phyloP scores from a whole-genome alignment of 441 rosid genomes.

The Corymbia calophylla region DNA sequence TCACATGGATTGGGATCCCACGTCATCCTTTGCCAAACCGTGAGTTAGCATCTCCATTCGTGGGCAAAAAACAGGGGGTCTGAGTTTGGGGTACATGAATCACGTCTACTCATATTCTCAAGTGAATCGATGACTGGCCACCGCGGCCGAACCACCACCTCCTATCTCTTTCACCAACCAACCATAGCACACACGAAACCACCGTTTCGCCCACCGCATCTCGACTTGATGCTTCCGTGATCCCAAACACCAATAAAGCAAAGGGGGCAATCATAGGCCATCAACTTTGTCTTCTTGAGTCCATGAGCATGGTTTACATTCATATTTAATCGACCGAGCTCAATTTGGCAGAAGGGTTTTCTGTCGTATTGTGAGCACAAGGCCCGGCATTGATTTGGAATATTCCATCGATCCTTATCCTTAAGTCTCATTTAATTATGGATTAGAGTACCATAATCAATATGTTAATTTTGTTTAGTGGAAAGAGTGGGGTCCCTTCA shows the following conservation, averaged over 20 bases:
- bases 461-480: background rate
- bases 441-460: background rate
- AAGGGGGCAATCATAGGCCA: background rate
- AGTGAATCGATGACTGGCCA: background rate
- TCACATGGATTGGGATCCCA: background rate
- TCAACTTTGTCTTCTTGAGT: background rate
- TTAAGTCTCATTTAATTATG: background rate
- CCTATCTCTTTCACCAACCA: background rate
- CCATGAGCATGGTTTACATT: background rate
- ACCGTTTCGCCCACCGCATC: background rate
- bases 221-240: background rate
- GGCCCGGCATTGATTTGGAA: background rate
- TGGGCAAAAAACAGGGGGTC: background rate
- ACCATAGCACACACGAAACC: background rate
- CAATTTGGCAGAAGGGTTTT: background rate
- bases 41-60: background rate
- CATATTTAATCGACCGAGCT: background rate
- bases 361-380: background rate
- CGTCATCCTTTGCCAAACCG: accelerated
- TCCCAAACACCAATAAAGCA: background rate
- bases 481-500: background rate
- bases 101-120: background rate
- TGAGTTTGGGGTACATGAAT: background rate
- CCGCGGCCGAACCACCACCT: background rate
- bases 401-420: background rate